Evolutionary conservation across 169 alveolate species (phyloP), one percentile per base, ranked within the genome.

Genomic region (Eimeria falciformis): DNA sequence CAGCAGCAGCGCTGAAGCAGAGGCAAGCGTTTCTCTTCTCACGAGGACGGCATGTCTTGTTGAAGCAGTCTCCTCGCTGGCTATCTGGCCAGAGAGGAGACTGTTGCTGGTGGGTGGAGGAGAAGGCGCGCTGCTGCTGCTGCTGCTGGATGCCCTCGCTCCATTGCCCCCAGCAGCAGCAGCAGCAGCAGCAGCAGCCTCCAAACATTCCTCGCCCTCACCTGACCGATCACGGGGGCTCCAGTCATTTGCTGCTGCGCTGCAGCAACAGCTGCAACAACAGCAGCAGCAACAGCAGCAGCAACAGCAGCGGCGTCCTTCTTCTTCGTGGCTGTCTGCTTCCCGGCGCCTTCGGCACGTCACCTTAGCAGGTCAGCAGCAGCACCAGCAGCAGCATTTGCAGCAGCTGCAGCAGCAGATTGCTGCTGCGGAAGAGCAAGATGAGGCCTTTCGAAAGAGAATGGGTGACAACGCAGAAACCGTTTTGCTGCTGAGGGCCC

Each of bases 91-190:
- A 0, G 55, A 50, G 37, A 79, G 75, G 33, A 55, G 56, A 0
- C 12, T 79, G 4, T 27, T 79, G 27, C 27, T 79, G 40, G 88
- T 79, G 23, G 88, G 88, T 33, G 88, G 88, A 3, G 88, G 29
- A 29, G 88, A 79, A 55, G 88, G 88, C 73, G 88, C 88, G 56
- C 56, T 79, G 88, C 88, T 79, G 50, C 43, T 79, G 88, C 75
- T 79, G 75, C 73, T 79, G 73, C 88, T 79, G 4, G 88, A 79
- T 47, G 75, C 56, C 18, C n/a, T 79, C 55, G 66, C 53, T 53
- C 73, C 88, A 3, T 3, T 0, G 6, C 5, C 7, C 0, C 56
- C 47, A 18, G 23, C 43, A 18, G 23, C 7, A 50, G 55, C 88
- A 27, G 75, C 53, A 50, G 88, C 73, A 50, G 3, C 69, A 1